A percentile compares a stretch with the other conserved stretches of the same genome.
Evolutionary conservation across 768 basidiomycete species (phyloP).

Genomic region (Amanita molliuscula): DNA sequence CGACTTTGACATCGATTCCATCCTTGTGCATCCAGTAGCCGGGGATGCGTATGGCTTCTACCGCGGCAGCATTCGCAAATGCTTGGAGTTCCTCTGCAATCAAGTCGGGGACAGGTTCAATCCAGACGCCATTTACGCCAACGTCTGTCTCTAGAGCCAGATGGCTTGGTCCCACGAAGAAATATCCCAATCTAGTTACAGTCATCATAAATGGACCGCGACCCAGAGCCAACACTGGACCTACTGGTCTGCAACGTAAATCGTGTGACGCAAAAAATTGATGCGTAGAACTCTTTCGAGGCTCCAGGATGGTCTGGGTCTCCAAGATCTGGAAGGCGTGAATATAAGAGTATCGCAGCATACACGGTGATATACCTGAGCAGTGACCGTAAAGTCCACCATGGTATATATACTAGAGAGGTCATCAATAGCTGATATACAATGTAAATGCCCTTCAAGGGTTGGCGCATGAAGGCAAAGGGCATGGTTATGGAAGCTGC

Average conservation of each 20-base stretch:
- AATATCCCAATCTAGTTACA: not conserved
- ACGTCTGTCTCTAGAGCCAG: constrained; percentile 27
- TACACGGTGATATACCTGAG: constrained; percentile 20
- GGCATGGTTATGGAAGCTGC: constrained; percentile 14
- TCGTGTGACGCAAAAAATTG: not conserved
- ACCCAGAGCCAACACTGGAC: not conserved
- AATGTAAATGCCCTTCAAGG: constrained; percentile 39
- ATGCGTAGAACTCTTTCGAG: constrained; percentile 18
- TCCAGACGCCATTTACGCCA: constrained; percentile 38
- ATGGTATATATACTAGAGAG: constrained; percentile 33
- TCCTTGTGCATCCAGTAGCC: constrained; percentile 49
- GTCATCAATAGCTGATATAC: constrained; percentile 29
- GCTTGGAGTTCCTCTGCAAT: constrained; percentile 31
- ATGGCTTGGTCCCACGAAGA: constrained; percentile 19
- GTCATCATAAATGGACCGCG: too few species aligned
- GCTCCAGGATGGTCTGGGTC: constrained; percentile 37
- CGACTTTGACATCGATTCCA: constrained; percentile 23
- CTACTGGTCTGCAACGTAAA: not conserved
- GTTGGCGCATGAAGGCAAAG: constrained; percentile 29
- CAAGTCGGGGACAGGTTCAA: constrained; percentile 30
- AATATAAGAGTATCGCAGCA: not conserved
- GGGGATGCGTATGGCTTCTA: constrained; percentile 33
- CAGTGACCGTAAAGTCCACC: constrained; percentile 33
- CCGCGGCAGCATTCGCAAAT: constrained; percentile 29
- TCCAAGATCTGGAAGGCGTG: constrained; percentile 21